phyloP scores from a whole-genome alignment of 108 stramenopile species.

The Skeletonema menzelii region DNA sequence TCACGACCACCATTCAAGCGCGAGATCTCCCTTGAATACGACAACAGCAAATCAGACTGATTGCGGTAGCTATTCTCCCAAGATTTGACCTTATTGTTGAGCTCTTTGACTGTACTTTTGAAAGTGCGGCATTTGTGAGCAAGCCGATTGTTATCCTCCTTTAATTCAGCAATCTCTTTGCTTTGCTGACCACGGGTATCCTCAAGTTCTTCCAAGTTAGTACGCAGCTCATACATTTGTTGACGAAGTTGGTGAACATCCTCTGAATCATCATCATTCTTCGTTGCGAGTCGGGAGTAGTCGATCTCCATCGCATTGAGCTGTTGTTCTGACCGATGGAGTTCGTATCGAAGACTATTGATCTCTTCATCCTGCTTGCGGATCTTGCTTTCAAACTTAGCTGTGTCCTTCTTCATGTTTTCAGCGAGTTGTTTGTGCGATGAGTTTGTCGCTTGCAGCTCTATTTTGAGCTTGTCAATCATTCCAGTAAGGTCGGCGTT shows the following conservation, averaged over 20 bases:
- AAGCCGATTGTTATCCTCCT: not conserved
- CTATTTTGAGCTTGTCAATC: slow-evolving; percentile 29
- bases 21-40: not conserved
- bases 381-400: not conserved
- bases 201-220: not conserved
- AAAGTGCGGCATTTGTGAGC: not conserved
- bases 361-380: not conserved
- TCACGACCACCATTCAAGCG: not conserved
- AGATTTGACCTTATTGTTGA: not conserved
- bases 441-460: slow-evolving; percentile 15
- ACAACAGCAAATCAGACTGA: not conserved
- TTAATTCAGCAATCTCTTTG: not conserved
- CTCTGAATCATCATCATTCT: not conserved
- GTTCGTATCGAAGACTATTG: not conserved
- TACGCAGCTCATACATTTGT: not conserved
- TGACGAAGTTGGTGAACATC: not conserved
- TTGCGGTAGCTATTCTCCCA: not conserved
- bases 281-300: not conserved
- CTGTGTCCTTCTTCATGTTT: slow-evolving; percentile 4
- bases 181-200: not conserved
- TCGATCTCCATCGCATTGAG: not conserved
- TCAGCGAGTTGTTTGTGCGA: slow-evolving; percentile 13
- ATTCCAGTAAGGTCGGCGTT: slow-evolving; percentile 32
- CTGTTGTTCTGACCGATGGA: not conserved
- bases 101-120: not conserved